These are phyloP conservation scores for Murraya koenigii DNA, from an alignment of 345 rosid species.

Conservation along the genomic window DNA sequence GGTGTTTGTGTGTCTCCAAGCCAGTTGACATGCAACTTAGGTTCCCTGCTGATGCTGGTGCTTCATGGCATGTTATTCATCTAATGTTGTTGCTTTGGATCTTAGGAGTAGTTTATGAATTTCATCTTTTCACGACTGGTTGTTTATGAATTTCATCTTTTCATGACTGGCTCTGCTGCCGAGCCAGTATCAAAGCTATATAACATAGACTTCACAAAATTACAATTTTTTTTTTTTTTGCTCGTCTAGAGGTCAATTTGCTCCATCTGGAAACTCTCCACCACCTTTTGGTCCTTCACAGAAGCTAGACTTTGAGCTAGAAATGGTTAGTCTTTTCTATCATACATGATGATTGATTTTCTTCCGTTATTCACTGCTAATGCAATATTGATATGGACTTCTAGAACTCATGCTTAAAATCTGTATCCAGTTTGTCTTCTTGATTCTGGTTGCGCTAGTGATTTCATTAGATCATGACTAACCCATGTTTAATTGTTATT, in stretches of 20 bases:
- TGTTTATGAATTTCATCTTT: background rate
- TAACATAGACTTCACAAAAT: background rate
- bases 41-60: background rate
- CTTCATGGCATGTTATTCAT: background rate
- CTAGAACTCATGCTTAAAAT: background rate
- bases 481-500: background rate
- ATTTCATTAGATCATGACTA: background rate
- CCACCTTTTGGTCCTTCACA: slow-evolving; percentile 85
- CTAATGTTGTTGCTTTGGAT: background rate
- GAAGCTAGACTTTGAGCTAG: slow-evolving; percentile 97
- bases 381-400: background rate
- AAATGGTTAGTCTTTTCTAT: slow-evolving; percentile 63
- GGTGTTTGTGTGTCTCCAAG: background rate
- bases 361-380: background rate
- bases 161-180: background rate
- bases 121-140: background rate
- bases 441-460: background rate
- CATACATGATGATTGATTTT: background rate
- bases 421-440: background rate
- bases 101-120: background rate
- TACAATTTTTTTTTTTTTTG: slow-evolving; percentile 21
- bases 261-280: slow-evolving; percentile 64
- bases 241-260: slow-evolving; percentile 75
- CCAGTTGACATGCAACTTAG: background rate
- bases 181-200: background rate